Evolutionary conservation across 2,329 filamentous ascomycete genomes (phyloP), one percentile per base, ranked within the genome.

Genomic region (Exophiala phaeomuriformis): DNA sequence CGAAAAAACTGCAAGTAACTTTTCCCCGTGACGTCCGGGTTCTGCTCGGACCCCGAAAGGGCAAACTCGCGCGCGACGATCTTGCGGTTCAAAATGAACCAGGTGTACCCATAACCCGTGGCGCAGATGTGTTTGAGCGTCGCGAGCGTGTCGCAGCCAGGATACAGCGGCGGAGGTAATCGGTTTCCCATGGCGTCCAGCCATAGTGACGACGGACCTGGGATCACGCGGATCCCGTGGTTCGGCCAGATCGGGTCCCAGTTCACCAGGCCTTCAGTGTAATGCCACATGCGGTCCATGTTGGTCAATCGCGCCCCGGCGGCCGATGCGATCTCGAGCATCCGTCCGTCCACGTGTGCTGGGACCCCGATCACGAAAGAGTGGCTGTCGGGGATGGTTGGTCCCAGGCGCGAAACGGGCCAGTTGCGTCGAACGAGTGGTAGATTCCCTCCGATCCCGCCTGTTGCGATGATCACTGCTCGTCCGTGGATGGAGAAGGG

Each of bases 221-320:
- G 79, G 9, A 83, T 68, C 2, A 83, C 73, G 33, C 80, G 77
- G 57, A 83, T 83, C 19, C 80, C 80, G 61, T 83, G 81, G 9
- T 61, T 55, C 0, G 79, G 80, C 80, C 80, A 83, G 65, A 83
- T 82, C 3, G 79, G 72, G 51, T 82, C 68, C 80, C 80, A 83
- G 64, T 84, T 83, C 49, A 74, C 70, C 7, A 84, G 65, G 0
- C 81, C 81, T 61, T 84, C 81, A 7, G 79, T 83, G 63, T 84
- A 84, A 64, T 83, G 80, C 81, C 81, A 84, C 80, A 83, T 83
- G 41, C 81, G 71, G 62, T 83, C 81, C 46, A 76, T 73, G 66
- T 84, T 83, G 69, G 83, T 72, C 55, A 82, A 63, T 53, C 73
- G 70, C 1, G 77, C 81, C 5, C 81, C 81, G 1, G 70, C 73